A percentile compares a stretch with the other conserved stretches of the same genome.
Conservation (phyloP, 306 rosid species). For the Benincasa hispida region DNA sequence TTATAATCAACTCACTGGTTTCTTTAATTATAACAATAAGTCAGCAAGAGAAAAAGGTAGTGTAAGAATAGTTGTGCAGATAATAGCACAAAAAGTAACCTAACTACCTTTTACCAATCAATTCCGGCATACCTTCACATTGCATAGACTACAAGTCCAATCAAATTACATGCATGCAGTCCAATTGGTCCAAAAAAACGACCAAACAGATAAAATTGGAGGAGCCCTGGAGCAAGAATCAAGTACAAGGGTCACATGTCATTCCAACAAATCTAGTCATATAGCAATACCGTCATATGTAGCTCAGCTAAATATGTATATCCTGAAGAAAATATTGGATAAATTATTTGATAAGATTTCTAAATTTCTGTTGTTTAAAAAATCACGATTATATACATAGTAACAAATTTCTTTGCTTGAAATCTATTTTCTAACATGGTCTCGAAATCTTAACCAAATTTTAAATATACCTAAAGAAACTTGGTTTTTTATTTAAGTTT, state of each 20-base stretch:
- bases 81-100: not conserved
- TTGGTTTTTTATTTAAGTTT: not conserved
- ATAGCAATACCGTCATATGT: not conserved
- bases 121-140: not conserved
- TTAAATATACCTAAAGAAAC: not conserved
- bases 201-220: not conserved
- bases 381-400: not conserved
- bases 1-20: not conserved
- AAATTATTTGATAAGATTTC: not conserved
- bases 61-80: not conserved
- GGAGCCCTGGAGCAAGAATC: slow-evolving; percentile 4
- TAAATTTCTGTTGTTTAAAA: not conserved
- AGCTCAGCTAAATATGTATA: not conserved
- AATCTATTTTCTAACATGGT: not conserved
- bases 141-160: not conserved
- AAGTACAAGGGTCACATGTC: not conserved
- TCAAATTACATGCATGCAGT: not conserved
- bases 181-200: not conserved
- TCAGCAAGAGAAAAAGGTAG: not conserved
- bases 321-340: not conserved
- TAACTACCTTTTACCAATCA: not conserved
- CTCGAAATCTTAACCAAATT: not conserved
- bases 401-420: not conserved
- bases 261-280: not conserved
- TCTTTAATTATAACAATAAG: not conserved